A percentile compares a stretch with the other conserved stretches of the same genome.
phyloP scores from a whole-genome alignment of 176 grass and related monocot species.

The Cocos nucifera region DNA sequence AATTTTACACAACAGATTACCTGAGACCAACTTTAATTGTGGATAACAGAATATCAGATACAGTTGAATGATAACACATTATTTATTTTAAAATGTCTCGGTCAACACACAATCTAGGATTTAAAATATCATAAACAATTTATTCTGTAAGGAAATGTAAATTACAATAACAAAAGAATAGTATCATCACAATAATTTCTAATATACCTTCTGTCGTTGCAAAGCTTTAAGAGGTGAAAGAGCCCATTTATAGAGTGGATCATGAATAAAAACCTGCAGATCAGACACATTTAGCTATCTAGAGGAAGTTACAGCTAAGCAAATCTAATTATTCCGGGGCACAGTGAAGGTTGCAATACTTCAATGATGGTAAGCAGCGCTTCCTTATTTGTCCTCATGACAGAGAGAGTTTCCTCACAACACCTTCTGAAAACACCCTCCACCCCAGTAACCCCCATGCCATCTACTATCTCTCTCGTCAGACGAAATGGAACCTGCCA shows the following conservation, averaged over 20 bases:
- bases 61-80: too few relatives aligned
- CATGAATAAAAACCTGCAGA: constrained; percentile 77
- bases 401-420: constrained; percentile 88
- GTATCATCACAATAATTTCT: background rate
- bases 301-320: too few relatives aligned
- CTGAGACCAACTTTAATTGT: too few relatives aligned
- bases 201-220: constrained; percentile 74
- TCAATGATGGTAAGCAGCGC: constrained; percentile 87
- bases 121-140: too few relatives aligned
- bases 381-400: constrained; percentile 91
- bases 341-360: constrained; percentile 29
- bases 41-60: too few relatives aligned
- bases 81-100: too few relatives aligned
- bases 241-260: constrained; percentile 98
- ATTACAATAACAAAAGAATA: background rate
- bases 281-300: background rate
- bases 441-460: constrained; percentile 86
- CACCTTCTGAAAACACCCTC: constrained; percentile 96
- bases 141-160: too few relatives aligned
- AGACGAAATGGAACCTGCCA: constrained; percentile 76
- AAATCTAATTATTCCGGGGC: too few relatives aligned
- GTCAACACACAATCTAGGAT: too few relatives aligned
- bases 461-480: constrained; percentile 82
- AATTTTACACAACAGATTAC: too few relatives aligned
- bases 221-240: constrained; percentile 96